Base-by-base conservation (phyloP, 345 rosid species). In the Mercurialis annua region DNA sequence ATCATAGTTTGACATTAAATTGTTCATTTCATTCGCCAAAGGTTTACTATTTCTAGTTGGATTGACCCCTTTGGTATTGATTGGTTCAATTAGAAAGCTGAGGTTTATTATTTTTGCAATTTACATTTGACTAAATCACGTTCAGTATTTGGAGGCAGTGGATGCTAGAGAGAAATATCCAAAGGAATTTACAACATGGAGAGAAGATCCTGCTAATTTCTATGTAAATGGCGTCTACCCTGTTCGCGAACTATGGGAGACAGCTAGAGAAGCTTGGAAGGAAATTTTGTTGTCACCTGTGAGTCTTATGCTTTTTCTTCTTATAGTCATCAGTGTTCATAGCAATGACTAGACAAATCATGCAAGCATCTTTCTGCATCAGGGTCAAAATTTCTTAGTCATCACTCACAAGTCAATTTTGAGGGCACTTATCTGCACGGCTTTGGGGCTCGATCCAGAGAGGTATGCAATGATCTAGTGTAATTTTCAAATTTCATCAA, bases 131-230 rank as follows among this genome's bases (percentile, higher is more conserved):
- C 82, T 82, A 77, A 82, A 73, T 69, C 58, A 46, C 50, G 62
- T 79, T 81, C 85, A 82, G 89, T 71, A 81, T 79, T 76, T 79
- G 77, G 85, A 84, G 92, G 88, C 88, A 86, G 88, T 73, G 82
- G 92, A 86, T 72, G 88, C 84, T 64, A 77, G 42, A 84, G 70
- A 66, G 72, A 78, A 29, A 59, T 82, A 84, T 77, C 87, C 85
- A 1, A 79, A 70, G 67, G 88, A 84, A 81, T 81, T 76, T 57
- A 63, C 59, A 33, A 42, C 79, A 38, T 86, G 92, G 92, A 81
- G 92, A 72, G 87, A 84, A 68, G 80, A 86, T 70, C 87, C 88
- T 26, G 73, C 85, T 10, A 82, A 82, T 74, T 86, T 86, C 65
- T 6, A 64, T 8, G 84, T 86, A 49, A 82, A 86, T 46, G 88